These are phyloP conservation scores for Fusarium sp. DNA, from an alignment of 2,329 filamentous ascomycete species.

Conservation along the genomic window DNA sequence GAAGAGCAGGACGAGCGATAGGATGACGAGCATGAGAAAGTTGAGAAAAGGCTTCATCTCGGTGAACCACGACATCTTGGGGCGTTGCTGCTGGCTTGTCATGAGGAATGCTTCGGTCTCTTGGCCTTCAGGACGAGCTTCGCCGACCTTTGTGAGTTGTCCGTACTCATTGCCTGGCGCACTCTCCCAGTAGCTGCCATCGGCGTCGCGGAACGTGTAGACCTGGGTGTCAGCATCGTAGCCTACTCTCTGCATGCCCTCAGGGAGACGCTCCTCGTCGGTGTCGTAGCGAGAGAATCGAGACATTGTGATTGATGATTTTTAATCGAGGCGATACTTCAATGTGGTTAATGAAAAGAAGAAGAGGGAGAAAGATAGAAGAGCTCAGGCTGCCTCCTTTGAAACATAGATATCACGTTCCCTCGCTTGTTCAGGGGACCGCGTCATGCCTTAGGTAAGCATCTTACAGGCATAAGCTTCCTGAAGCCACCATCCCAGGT, in stretches of 20 bases:
- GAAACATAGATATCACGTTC: constrained; percentile 21
- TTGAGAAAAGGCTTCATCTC: constrained; percentile 66
- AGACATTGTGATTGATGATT: constrained; percentile 46
- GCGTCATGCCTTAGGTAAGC: constrained; percentile 37
- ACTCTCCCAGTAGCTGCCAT: constrained; percentile 61
- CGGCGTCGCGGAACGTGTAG: constrained; percentile 61
- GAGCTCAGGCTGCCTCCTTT: not conserved
- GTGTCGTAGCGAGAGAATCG: constrained; percentile 55
- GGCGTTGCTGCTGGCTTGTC: constrained; percentile 18
- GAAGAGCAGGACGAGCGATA: constrained; percentile 60
- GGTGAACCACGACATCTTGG: constrained; percentile 58
- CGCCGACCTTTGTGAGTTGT: constrained; percentile 52
- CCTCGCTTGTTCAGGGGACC: constrained; percentile 21
- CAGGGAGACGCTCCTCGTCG: constrained; percentile 63
- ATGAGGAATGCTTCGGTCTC: constrained; percentile 48
- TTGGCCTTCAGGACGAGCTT: constrained; percentile 39
- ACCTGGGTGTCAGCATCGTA: constrained; percentile 65
- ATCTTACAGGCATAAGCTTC: not conserved
- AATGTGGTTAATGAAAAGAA: not conserved
- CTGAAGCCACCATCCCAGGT: not conserved
- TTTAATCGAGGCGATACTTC: not conserved
- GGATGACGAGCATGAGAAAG: constrained; percentile 63
- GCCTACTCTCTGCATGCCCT: constrained; percentile 63
- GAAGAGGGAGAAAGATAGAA: not conserved
- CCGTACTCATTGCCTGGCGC: constrained; percentile 61